These are phyloP conservation scores for Geotrichum histeridarum DNA, from an alignment of 1,139 yeast genomes.

Conservation along the genomic window DNA sequence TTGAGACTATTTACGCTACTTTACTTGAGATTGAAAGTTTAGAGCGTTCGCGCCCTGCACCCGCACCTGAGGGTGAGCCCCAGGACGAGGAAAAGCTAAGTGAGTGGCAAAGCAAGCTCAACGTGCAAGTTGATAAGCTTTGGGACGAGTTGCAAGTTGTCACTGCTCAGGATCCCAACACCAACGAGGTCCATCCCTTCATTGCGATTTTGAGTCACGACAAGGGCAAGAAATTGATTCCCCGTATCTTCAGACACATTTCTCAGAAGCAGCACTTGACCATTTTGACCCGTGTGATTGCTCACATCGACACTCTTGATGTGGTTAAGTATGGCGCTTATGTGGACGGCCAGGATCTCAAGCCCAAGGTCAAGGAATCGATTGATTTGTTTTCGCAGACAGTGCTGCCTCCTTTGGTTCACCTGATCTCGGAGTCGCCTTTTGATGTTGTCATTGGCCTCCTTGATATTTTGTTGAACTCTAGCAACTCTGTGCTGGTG, in stretches of 20 bases:
- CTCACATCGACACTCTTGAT: slow-evolving; percentile 73
- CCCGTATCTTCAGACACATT: slow-evolving; percentile 81
- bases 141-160: slow-evolving; percentile 78
- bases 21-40: slow-evolving; percentile 78
- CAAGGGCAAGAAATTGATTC: slow-evolving; percentile 84
- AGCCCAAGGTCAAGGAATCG: slow-evolving; percentile 51
- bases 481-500: slow-evolving; percentile 54
- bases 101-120: slow-evolving; percentile 34
- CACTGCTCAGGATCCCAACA: slow-evolving; percentile 44
- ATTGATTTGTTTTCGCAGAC: slow-evolving; percentile 79
- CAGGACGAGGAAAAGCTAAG: slow-evolving; percentile 34
- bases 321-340: slow-evolving; percentile 77
- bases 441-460: slow-evolving; percentile 81
- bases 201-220: slow-evolving; percentile 78
- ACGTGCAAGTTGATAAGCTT: slow-evolving; percentile 39
- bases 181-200: slow-evolving; percentile 51
- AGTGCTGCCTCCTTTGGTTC: slow-evolving; percentile 78
- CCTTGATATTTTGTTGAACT: slow-evolving; percentile 62
- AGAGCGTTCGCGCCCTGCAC: slow-evolving; percentile 52
- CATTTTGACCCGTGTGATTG: slow-evolving; percentile 71
- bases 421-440: slow-evolving; percentile 76
- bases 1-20: slow-evolving; percentile 75
- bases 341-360: slow-evolving; percentile 50
- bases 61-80: slow-evolving; percentile 17
- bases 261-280: slow-evolving; percentile 73